Percentiles rank a stretch among this genome's conserved stretches.
Evolutionary conservation across 2,329 filamentous ascomycete genomes (phyloP).

Genomic region (Calonectria hongkongensis): DNA sequence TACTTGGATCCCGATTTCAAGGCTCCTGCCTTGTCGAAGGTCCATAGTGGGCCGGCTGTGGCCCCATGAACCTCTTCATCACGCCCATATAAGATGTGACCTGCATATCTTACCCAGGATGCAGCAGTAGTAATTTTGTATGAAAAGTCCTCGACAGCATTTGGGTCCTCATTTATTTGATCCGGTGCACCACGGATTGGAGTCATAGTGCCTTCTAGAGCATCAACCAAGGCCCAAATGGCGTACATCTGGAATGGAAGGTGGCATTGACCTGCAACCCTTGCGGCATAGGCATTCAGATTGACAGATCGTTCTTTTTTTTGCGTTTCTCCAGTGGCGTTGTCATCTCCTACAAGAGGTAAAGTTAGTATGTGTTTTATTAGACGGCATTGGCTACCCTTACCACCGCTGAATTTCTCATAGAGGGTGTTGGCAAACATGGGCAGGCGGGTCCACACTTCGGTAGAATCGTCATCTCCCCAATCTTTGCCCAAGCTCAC

Average conservation of each 20-base stretch:
- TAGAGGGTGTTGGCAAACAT: slow-evolving; percentile 33
- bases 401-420: slow-evolving; percentile 31
- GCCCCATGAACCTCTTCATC: slow-evolving; percentile 41
- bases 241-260: slow-evolving; percentile 35
- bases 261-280: slow-evolving; percentile 29
- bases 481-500: slow-evolving; percentile 20
- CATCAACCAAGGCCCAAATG: slow-evolving; percentile 44
- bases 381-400: neutral
- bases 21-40: slow-evolving; percentile 43
- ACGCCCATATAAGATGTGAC: slow-evolving; percentile 38
- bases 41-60: slow-evolving; percentile 47
- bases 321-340: neutral
- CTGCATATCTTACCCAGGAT: slow-evolving; percentile 37
- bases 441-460: slow-evolving; percentile 33
- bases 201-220: slow-evolving; percentile 42
- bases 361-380: neutral
- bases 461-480: slow-evolving; percentile 15
- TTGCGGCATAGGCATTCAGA: slow-evolving; percentile 37
- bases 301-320: slow-evolving; percentile 33
- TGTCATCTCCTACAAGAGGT: slow-evolving; percentile 16
- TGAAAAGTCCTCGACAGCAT: slow-evolving; percentile 17
- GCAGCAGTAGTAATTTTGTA: slow-evolving; percentile 36
- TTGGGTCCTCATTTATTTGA: slow-evolving; percentile 41
- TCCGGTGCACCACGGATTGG: slow-evolving; percentile 42
- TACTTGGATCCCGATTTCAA: slow-evolving; percentile 39